Conservation (phyloP, 768 basidiomycete species). For the Tulasnella sp. region DNA sequence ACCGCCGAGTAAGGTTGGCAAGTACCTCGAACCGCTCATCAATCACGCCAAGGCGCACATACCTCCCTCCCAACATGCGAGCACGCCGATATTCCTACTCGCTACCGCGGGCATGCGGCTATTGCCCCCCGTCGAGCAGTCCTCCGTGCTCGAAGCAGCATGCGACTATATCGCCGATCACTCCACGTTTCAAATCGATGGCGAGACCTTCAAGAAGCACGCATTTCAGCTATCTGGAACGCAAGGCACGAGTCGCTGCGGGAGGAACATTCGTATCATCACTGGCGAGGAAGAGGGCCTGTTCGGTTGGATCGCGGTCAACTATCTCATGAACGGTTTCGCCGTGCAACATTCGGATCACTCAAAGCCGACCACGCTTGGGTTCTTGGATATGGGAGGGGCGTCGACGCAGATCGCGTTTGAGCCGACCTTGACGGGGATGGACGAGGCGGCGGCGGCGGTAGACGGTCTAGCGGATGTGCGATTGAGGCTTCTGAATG, state of each 20-base stretch:
- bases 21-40: slow-evolving; percentile 73
- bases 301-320: slow-evolving; percentile 98
- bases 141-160: slow-evolving; percentile 57
- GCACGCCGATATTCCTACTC: slow-evolving; percentile 86
- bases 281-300: slow-evolving; percentile 97
- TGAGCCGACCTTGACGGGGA: slow-evolving; percentile 57
- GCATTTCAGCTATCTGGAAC: slow-evolving; percentile 22
- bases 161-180: slow-evolving; percentile 65
- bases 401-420: slow-evolving; percentile 99
- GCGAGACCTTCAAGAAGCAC: slow-evolving; percentile 2
- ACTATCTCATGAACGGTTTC: slow-evolving; percentile 98
- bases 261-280: slow-evolving; percentile 86
- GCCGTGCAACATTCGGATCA: slow-evolving; percentile 28
- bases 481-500: slow-evolving; percentile 65
- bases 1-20: slow-evolving; percentile 49
- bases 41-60: slow-evolving; percentile 71
- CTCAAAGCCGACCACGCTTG: slow-evolving; percentile 68
- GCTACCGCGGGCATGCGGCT: slow-evolving; percentile 98
- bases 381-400: slow-evolving; percentile 98
- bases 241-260: slow-evolving; percentile 67
- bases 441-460: slow-evolving; percentile 28
- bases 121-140: slow-evolving; percentile 54
- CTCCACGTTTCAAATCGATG: slow-evolving; percentile 69
- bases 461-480: slow-evolving; percentile 67
- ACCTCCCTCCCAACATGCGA: slow-evolving; percentile 70